phyloP scores from a whole-genome alignment of 495 filamentous ascomycete genomes.

The Penicillium pulvis region DNA sequence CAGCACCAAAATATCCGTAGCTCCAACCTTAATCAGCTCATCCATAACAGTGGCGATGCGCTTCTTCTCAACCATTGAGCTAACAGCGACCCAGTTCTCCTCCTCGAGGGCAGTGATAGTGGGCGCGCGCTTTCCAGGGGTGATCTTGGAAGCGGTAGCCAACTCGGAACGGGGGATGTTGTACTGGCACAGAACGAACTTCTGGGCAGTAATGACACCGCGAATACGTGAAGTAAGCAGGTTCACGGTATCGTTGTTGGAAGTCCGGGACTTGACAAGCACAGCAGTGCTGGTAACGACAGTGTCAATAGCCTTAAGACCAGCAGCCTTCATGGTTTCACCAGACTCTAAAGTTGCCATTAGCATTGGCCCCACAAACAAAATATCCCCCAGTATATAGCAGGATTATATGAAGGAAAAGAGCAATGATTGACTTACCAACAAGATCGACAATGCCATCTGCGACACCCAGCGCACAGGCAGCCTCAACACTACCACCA shows the following conservation, averaged over 20 bases:
- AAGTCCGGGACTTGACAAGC: slow-evolving; percentile 85
- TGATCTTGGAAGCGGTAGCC: slow-evolving; percentile 69
- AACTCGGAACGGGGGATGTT: slow-evolving; percentile 77
- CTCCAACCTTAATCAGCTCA: slow-evolving; percentile 74
- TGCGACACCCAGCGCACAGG: slow-evolving; percentile 92
- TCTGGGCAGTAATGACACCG: slow-evolving; percentile 95
- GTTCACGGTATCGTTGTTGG: slow-evolving; percentile 79
- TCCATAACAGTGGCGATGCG: slow-evolving; percentile 90
- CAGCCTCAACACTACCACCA: slow-evolving; percentile 94
- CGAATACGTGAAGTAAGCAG: slow-evolving; percentile 80
- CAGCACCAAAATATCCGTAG: slow-evolving; percentile 84
- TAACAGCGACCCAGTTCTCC: slow-evolving; percentile 90
- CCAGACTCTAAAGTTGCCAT: slow-evolving; percentile 73
- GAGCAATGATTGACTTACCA: slow-evolving; percentile 51
- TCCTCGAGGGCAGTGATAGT: slow-evolving; percentile 86
- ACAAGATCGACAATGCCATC: slow-evolving; percentile 98
- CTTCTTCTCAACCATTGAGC: slow-evolving; percentile 92
- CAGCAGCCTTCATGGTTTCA: slow-evolving; percentile 96
- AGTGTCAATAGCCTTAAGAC: slow-evolving; percentile 94
- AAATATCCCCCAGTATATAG: neutral
- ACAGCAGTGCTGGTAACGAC: slow-evolving; percentile 84
- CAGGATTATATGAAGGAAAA: neutral
- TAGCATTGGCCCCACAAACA: neutral
- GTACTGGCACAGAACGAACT: slow-evolving; percentile 94
- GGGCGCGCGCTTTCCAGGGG: slow-evolving; percentile 92